A percentile compares a stretch with the other conserved stretches of the same genome.
These are phyloP conservation scores for Uncinocarpus reesii DNA, from an alignment of 2,329 filamentous ascomycete genomes.

Conservation along the genomic window DNA sequence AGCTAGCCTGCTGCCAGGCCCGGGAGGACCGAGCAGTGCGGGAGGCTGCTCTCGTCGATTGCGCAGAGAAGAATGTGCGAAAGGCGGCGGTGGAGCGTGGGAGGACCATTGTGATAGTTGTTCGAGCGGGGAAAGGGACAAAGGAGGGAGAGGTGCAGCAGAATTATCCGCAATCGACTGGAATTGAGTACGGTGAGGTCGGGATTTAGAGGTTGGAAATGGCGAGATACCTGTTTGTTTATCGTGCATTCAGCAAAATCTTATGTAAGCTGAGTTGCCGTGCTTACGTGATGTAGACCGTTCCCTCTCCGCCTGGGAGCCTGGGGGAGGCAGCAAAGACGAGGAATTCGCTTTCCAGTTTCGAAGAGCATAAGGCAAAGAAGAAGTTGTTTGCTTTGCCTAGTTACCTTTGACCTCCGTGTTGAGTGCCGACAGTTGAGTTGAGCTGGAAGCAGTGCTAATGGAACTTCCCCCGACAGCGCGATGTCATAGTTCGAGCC, in stretches of 20 bases:
- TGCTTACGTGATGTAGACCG: conserved; percentile 4
- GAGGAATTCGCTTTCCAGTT: too few species aligned
- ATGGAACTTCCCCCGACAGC: too few species aligned
- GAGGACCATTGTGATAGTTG: conserved; percentile 26
- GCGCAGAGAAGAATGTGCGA: conserved; percentile 28
- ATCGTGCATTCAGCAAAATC: background rate
- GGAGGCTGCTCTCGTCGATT: conserved; percentile 24
- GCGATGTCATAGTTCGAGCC: too few species aligned
- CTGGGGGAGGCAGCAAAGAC: too few species aligned
- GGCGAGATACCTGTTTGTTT: conserved; percentile 5
- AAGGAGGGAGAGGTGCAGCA: conserved; percentile 2
- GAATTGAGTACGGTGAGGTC: conserved; percentile 2
- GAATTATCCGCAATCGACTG: conserved; percentile 7
- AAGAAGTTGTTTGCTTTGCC: too few species aligned
- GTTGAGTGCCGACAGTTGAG: too few species aligned
- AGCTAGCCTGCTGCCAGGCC: conserved; percentile 33
- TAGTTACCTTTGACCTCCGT: too few species aligned
- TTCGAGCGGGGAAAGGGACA: background rate
- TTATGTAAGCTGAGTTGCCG: background rate
- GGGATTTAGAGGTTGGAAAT: conserved; percentile 8
- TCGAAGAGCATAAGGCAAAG: too few species aligned
- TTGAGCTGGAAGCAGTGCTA: too few species aligned
- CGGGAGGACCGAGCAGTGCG: conserved; percentile 26
- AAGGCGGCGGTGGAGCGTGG: conserved; percentile 25
- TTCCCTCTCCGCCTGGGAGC: too few species aligned